Evolutionary conservation across 2,329 filamentous ascomycete genomes (phyloP).

Genomic region (Pestalotiopsis sp.): DNA sequence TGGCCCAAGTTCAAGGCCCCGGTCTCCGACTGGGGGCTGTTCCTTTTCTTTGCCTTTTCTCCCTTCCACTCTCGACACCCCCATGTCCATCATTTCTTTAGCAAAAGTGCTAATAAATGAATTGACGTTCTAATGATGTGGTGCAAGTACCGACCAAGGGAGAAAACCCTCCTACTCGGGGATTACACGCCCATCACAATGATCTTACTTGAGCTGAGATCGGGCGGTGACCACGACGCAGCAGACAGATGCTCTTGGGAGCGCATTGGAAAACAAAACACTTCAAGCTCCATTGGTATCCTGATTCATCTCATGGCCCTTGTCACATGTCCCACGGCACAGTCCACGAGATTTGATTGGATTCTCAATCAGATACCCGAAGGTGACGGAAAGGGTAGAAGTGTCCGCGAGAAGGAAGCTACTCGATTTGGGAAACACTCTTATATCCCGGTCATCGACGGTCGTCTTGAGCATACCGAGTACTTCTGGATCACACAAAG

Average conservation of each 20-base stretch:
- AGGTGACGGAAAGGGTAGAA: neutral
- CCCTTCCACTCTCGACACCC: neutral
- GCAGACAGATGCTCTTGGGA: neutral
- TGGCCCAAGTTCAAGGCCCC: too few relatives aligned
- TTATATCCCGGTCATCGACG: neutral
- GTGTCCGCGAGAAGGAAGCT: neutral
- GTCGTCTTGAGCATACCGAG: too few relatives aligned
- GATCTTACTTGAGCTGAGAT: neutral
- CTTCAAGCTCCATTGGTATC: neutral
- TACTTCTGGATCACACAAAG: too few relatives aligned
- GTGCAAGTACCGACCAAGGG: too few relatives aligned
- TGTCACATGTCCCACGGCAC: neutral
- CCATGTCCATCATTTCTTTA: too few relatives aligned
- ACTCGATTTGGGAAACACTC: neutral
- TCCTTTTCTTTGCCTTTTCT: neutral
- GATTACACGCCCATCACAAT: neutral
- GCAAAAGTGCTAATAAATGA: too few relatives aligned
- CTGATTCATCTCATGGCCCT: neutral
- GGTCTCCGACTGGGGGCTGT: too few relatives aligned
- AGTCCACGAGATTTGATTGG: neutral
- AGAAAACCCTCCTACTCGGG: too few relatives aligned
- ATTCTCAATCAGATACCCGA: neutral
- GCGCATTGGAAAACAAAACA: neutral
- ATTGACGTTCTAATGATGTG: too few relatives aligned
- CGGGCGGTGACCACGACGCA: neutral